These are phyloP conservation scores for Ustilago cynodontis DNA, from an alignment of 1,284 basidiomycete species.

Conservation along the genomic window DNA sequence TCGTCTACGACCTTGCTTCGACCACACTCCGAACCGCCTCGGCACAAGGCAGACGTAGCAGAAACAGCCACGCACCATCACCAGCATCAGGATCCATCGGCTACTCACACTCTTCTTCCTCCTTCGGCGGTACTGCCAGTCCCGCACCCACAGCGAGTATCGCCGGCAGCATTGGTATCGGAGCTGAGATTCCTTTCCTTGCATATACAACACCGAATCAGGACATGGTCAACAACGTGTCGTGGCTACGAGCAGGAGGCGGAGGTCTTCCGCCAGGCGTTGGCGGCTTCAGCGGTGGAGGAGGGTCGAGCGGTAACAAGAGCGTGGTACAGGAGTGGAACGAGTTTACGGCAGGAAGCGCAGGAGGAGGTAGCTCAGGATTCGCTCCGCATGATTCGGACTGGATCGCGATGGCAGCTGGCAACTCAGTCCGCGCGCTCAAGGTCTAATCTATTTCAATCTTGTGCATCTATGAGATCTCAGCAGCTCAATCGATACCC, in stretches of 20 bases:
- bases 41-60: constrained; percentile 65
- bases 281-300: constrained; percentile 32
- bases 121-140: constrained; percentile 46
- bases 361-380: constrained; percentile 17
- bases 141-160: constrained; percentile 45
- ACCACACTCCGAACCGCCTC: constrained; percentile 66
- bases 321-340: constrained; percentile 68
- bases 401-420: constrained; percentile 53
- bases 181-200: constrained; percentile 65
- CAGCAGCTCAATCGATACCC: background rate
- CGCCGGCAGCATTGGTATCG: constrained; percentile 55
- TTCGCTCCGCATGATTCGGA: constrained; percentile 53
- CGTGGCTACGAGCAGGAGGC: constrained; percentile 61
- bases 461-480: background rate
- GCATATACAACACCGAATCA: constrained; percentile 63
- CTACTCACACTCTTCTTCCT: constrained; percentile 45
- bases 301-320: constrained; percentile 37
- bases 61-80: constrained; percentile 60
- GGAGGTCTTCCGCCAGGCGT: constrained; percentile 36
- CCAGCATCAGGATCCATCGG: constrained; percentile 51
- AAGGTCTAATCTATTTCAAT: constrained; percentile 35
- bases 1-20: constrained; percentile 68
- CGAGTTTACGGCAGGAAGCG: constrained; percentile 59
- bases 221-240: constrained; percentile 69
- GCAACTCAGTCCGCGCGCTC: constrained; percentile 47